phyloP scores from a whole-genome alignment of 805 yeast genomes.

The Wickerhamomyces strasburgensis region DNA sequence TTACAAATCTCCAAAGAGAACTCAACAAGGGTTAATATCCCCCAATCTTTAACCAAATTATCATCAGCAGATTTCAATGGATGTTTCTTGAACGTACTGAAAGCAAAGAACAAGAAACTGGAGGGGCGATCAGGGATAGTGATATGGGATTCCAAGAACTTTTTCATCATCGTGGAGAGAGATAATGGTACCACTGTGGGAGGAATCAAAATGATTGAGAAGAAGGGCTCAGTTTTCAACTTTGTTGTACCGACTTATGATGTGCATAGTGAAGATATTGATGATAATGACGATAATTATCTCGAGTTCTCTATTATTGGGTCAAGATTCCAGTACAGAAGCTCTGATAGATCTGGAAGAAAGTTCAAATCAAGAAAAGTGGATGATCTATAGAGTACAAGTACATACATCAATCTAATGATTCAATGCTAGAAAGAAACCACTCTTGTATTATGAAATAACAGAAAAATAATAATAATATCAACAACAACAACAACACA shows the following conservation, averaged over 20 bases:
- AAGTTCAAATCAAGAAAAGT: conserved; percentile 81
- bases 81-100: conserved; percentile 52
- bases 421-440: background rate
- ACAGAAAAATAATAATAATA: background rate
- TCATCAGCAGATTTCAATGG: conserved; percentile 83
- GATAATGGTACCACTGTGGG: conserved; percentile 38
- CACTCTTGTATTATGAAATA: background rate
- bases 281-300: conserved; percentile 31
- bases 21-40: conserved; percentile 19
- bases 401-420: too few relatives aligned
- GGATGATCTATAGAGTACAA: conserved; percentile 42
- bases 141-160: conserved; percentile 76
- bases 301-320: conserved; percentile 69
- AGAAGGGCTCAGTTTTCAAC: conserved; percentile 59
- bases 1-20: conserved; percentile 32
- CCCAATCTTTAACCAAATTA: conserved; percentile 45
- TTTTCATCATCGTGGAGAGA: conserved; percentile 54
- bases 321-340: conserved; percentile 66
- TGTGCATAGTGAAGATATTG: conserved; percentile 12
- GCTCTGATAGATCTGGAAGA: conserved; percentile 76
- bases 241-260: conserved; percentile 37
- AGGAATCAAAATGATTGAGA: conserved; percentile 62
- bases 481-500: too few relatives aligned
- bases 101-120: conserved; percentile 49
- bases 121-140: conserved; percentile 72